Evolutionary conservation across 768 basidiomycete genomes (phyloP), one percentile per base, ranked within the genome.

Genomic region (Pisolithus marmoratus): DNA sequence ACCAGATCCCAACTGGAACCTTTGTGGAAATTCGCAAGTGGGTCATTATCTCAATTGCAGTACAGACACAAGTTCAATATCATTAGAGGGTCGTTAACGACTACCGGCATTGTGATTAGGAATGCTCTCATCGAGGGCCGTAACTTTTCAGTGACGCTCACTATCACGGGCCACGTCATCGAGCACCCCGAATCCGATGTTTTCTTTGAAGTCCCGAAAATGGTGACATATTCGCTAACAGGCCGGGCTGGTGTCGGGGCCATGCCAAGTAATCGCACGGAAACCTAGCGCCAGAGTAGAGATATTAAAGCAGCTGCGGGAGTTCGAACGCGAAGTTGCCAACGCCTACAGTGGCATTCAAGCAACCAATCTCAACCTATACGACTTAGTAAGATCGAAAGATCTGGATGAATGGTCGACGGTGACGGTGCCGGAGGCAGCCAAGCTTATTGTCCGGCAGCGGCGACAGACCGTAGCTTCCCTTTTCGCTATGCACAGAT

Each of bases 251-350:
- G 84, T 1, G 38, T 40, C 1, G 52, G 59, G 1, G 57, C 56
- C 0, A 50, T 62, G 22, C 63, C 77, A 1, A 40, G 46, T 8
- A 70, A 63, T 26, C 59, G 60, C 15, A 56, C 58, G 5, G 68
- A 85, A 53, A 64, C 77, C 45, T n/a, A 68, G 71, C 24, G 89
- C 90, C 3, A 77, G 92, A 2, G 74, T 89, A 4, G 74, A 81
- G 49, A 76, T 85, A 19, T 73, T 90, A 23, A 80, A 75, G 58
- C 72, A 69, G n/a, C 59, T 92, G 20, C 79, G 83, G 19, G 66
- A 72, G 5, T 61, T 89, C 22, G 74, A 79, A 50, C 73, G 71
- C 37, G 65, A 67, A 1, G 63, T 83, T 6, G 80, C 85, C 43
- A 63, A 59, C 36, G 70, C 72, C 23, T 57, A 65, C 46, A 67